Evolutionary conservation across 108 stramenopile species (phyloP).

Genomic region (Stephanodiscus triporus): DNA sequence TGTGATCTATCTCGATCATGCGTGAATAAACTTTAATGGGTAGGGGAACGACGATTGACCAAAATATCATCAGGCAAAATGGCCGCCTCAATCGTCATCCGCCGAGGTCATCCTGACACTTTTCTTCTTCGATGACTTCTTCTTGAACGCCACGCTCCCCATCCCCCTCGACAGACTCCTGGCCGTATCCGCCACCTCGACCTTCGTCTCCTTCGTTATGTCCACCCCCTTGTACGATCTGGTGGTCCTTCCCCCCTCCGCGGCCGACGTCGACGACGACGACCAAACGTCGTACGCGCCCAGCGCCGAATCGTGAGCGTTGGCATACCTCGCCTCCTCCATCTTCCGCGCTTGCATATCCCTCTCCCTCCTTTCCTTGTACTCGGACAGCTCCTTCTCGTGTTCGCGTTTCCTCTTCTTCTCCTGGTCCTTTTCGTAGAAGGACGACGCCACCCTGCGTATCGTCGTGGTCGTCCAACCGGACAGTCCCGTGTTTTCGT

Average conservation of each 20-base stretch:
- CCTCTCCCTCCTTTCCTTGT: slow-evolving; percentile 48
- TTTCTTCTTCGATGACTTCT: slow-evolving; percentile 48
- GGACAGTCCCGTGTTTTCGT: slow-evolving; percentile 81
- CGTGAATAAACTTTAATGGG: slow-evolving; percentile 8
- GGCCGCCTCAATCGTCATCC: slow-evolving; percentile 54
- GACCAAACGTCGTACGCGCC: slow-evolving; percentile 85
- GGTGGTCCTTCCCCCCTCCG: slow-evolving; percentile 27
- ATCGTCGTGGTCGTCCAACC: slow-evolving; percentile 72
- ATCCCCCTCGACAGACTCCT: slow-evolving; percentile 58
- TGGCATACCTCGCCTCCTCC: slow-evolving; percentile 82
- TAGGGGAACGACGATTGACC: background rate
- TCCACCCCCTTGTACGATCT: slow-evolving; percentile 81
- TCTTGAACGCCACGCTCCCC: slow-evolving; percentile 52
- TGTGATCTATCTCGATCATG: slow-evolving; percentile 63
- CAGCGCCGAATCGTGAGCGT: slow-evolving; percentile 84
- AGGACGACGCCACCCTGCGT: slow-evolving; percentile 68
- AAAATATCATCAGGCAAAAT: background rate
- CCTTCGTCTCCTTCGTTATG: slow-evolving; percentile 59
- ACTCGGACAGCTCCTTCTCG: slow-evolving; percentile 48
- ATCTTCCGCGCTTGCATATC: slow-evolving; percentile 61
- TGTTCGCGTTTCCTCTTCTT: slow-evolving; percentile 54
- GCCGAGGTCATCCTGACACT: slow-evolving; percentile 58
- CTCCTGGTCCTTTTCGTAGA: slow-evolving; percentile 70
- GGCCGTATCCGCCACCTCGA: slow-evolving; percentile 55
- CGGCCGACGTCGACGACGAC: slow-evolving; percentile 9